Conservation (phyloP, 1,284 basidiomycete species). For the Cystobasidium sp. region DNA sequence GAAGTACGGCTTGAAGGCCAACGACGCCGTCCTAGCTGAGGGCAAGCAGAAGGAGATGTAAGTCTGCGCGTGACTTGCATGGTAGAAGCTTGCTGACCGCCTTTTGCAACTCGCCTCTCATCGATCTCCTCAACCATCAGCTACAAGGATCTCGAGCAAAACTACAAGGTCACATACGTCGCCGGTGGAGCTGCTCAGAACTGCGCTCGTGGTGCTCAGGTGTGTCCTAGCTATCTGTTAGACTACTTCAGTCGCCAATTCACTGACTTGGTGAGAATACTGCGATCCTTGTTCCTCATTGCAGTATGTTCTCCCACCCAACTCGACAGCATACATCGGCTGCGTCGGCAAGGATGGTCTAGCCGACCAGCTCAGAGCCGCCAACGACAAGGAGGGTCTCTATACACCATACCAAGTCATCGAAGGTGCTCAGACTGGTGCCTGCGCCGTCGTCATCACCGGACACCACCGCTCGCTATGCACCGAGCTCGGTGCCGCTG, state of each 20-base stretch:
- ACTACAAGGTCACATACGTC: conserved; percentile 83
- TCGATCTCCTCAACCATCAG: conserved; percentile 59
- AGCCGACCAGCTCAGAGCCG: conserved; percentile 84
- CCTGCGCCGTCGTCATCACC: conserved; percentile 94
- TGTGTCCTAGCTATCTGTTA: conserved; percentile 61
- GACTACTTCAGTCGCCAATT: neutral
- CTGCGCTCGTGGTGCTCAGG: conserved; percentile 91
- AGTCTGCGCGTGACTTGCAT: conserved; percentile 51
- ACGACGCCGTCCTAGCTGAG: conserved; percentile 95
- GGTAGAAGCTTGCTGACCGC: conserved; percentile 10
- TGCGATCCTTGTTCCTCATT: neutral
- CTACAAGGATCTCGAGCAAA: conserved; percentile 83
- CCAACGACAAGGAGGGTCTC: conserved; percentile 92
- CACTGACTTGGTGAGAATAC: conserved; percentile 9
- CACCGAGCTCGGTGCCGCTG: conserved; percentile 86
- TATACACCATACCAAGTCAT: conserved; percentile 87
- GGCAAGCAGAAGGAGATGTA: conserved; percentile 85
- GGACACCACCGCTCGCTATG: conserved; percentile 85
- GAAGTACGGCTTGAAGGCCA: conserved; percentile 90
- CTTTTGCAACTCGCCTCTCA: neutral
- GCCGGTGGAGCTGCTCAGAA: conserved; percentile 98
- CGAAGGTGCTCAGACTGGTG: conserved; percentile 86
- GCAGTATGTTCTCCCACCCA: conserved; percentile 85
- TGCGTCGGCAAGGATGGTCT: conserved; percentile 92
- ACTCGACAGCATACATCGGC: conserved; percentile 92